phyloP scores from a whole-genome alignment of 768 basidiomycete genomes.

The Auriscalpium vulgare region DNA sequence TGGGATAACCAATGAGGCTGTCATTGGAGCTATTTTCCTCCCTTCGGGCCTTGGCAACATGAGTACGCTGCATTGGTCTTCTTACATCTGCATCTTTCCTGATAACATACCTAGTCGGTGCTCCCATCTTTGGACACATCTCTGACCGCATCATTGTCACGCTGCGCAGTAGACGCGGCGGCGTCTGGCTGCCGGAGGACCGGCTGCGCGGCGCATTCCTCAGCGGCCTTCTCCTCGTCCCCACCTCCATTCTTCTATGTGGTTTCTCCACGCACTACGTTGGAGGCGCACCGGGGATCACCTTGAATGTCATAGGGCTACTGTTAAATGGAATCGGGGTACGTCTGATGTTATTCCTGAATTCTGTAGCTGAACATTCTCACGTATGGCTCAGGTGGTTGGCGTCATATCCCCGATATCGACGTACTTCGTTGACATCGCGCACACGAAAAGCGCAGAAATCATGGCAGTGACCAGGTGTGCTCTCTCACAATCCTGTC shows the following conservation, averaged over 20 bases:
- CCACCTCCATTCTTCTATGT: constrained; percentile 39
- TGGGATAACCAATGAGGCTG: constrained; percentile 42
- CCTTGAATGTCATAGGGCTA: constrained; percentile 43
- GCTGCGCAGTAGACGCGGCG: constrained; percentile 42
- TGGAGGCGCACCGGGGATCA: constrained; percentile 39
- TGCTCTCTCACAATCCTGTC: no score
- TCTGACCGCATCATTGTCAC: constrained; percentile 48
- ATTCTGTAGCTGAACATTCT: background rate
- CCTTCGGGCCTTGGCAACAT: constrained; percentile 52
- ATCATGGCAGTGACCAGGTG: no score
- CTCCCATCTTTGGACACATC: constrained; percentile 47
- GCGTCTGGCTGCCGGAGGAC: constrained; percentile 62
- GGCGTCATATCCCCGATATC: constrained; percentile 45
- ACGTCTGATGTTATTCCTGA: constrained; percentile 13
- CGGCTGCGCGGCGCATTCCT: constrained; percentile 46
- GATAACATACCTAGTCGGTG: constrained; percentile 37
- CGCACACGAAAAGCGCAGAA: no score
- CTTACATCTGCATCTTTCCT: background rate
- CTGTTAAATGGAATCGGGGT: constrained; percentile 64
- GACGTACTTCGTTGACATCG: constrained; percentile 29
- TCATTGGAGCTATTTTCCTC: constrained; percentile 53
- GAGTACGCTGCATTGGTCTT: constrained; percentile 28
- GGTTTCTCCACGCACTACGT: constrained; percentile 49
- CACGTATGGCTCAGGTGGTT: constrained; percentile 35
- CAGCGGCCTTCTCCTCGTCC: constrained; percentile 41